Base-by-base conservation (phyloP, 108 stramenopile genomes). In the Nitzschia sp. region DNA sequence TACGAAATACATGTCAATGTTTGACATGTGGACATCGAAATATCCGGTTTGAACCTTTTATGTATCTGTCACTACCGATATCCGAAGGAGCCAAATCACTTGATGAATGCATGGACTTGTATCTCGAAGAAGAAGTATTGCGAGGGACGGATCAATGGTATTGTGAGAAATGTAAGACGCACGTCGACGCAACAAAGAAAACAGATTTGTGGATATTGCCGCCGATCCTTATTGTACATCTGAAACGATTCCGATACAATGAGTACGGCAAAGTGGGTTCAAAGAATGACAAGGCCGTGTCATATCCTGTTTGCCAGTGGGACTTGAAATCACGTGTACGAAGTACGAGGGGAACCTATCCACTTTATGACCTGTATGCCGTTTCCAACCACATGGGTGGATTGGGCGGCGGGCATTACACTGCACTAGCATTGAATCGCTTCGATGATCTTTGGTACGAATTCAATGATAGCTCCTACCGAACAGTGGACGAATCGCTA, bases 11-110 rank as follows among this genome's bases (percentile, higher is more conserved):
- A 11, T 83, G 92, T 25, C 77, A 57, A 40, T 98, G 97, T 65
- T 54, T 76, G 25, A 79, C 38, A 6, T 94, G 92, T 56, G 80
- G 85, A 2, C 81, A 81, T 50, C 60, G 48, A 8, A 83, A 83
- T 62, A 89, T 95, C 25, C 91, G 86, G 46, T 98, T 98, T 57
- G 97, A 98, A 53, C 93, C 97, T 8, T 97, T 96, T 75, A 96
- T 96, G 95, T 95, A 90, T 53, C 60, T 98, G 70, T 91, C 94
- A 19, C 58, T 98, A 3, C 97, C 97, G 14, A 70, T 85, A 15
- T 68, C 69, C 12, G 66, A 69, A 11, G 17, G 51, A 2, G 72
- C 80, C 44, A 68, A 57, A 39, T 81, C 89, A 1, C 65, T 95
- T 9, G 73, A 89, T 39, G 86, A 90, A 58, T 94, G 94, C 67